Percentiles rank a stretch among this genome's conserved stretches.
These are phyloP conservation scores for Rhodomyrtus psidioides DNA, from an alignment of 441 rosid genomes.

Conservation along the genomic window DNA sequence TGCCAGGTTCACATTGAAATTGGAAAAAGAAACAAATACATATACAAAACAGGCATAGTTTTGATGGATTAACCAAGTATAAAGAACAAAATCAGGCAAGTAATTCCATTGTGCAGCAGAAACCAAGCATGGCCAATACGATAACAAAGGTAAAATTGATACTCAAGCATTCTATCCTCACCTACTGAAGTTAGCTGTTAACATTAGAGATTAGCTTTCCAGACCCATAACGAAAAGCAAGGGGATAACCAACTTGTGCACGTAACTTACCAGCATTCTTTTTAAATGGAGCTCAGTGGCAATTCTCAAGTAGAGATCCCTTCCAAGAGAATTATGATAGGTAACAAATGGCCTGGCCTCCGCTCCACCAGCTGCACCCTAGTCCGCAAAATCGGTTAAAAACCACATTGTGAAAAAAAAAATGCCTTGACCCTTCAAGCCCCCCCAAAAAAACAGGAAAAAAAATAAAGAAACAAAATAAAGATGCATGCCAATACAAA, in stretches of 20 bases:
- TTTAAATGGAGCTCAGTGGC: slow-evolving; percentile 96
- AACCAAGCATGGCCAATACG: neutral
- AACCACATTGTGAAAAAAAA: slow-evolving; percentile 11
- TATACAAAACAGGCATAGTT: neutral
- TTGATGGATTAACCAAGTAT: no score
- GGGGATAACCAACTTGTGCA: neutral
- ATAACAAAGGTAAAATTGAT: neutral
- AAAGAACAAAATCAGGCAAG: neutral
- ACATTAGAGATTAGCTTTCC: neutral
- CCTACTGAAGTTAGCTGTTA: neutral
- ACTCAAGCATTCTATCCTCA: neutral
- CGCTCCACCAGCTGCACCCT: slow-evolving; percentile 99
- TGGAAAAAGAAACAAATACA: neutral
- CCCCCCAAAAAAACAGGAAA: neutral
- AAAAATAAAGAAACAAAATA: neutral
- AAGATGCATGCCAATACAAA: neutral
- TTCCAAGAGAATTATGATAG: slow-evolving; percentile 85
- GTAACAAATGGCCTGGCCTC: slow-evolving; percentile 98
- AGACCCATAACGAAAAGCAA: neutral
- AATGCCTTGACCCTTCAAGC: neutral
- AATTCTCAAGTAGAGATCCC: slow-evolving; percentile 86
- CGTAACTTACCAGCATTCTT: slow-evolving; percentile 77
- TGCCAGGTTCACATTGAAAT: neutral
- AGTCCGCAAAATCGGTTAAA: slow-evolving; percentile 34
- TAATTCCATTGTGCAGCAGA: neutral